These are phyloP conservation scores for Lonicera japonica DNA, from an alignment of 129 eudicot genomes.

Conservation along the genomic window DNA sequence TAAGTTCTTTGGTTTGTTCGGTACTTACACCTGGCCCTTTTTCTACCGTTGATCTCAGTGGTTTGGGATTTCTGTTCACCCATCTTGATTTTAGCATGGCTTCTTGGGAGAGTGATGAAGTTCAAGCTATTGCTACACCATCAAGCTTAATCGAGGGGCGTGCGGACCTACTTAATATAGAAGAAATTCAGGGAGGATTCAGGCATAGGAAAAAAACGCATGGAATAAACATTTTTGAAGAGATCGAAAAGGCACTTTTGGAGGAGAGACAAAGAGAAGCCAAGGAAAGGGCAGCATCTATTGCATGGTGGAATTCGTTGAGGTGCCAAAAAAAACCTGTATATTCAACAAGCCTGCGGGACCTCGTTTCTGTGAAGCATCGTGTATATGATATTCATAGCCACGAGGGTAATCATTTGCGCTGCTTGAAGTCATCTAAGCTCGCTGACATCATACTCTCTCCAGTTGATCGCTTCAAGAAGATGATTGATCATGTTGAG, in stretches of 20 bases:
- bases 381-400: conserved; percentile 36
- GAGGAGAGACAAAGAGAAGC: conserved; percentile 74
- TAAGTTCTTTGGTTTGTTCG: conserved; percentile 79
- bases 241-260: conserved; percentile 65
- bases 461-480: conserved; percentile 75
- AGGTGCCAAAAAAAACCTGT: conserved; percentile 70
- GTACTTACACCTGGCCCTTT: conserved; percentile 46
- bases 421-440: conserved; percentile 37
- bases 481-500: conserved; percentile 70
- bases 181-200: conserved; percentile 19
- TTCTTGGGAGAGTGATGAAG: conserved; percentile 88
- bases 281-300: conserved; percentile 63
- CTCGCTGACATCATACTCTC: conserved; percentile 63
- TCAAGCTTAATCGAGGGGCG: conserved; percentile 55
- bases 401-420: conserved; percentile 24
- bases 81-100: conserved; percentile 75
- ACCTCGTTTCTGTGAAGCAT: conserved; percentile 45
- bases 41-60: conserved; percentile 57
- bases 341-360: conserved; percentile 60
- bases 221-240: conserved; percentile 75
- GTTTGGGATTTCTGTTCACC: conserved; percentile 73
- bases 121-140: conserved; percentile 77
- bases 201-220: conserved; percentile 32
- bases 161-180: conserved; percentile 17
- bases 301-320: conserved; percentile 96